These are phyloP conservation scores for Cadophora gregata DNA, from an alignment of 2,329 filamentous ascomycete species.

Conservation along the genomic window DNA sequence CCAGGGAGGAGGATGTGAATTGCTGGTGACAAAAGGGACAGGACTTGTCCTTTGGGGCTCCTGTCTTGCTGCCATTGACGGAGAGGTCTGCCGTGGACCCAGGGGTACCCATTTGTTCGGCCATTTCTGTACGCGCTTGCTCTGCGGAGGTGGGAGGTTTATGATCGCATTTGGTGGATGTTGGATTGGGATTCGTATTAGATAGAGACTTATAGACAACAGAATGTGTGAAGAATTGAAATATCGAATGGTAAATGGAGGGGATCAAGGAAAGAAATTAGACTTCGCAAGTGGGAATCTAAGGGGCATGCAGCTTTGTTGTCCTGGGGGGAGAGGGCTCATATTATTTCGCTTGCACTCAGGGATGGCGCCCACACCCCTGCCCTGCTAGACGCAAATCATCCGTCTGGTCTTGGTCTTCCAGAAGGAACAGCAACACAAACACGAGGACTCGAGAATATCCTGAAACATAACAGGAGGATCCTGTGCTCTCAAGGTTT, in stretches of 20 bases:
- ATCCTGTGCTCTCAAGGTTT: neutral
- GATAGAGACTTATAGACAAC: neutral
- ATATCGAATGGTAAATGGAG: constrained; percentile 17
- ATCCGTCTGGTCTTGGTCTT: constrained; percentile 15
- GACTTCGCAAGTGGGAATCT: constrained; percentile 20
- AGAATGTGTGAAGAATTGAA: neutral
- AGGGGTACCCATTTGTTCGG: constrained; percentile 45
- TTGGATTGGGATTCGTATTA: neutral
- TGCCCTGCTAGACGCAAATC: constrained; percentile 32
- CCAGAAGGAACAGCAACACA: constrained; percentile 2
- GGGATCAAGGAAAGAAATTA: constrained; percentile 15
- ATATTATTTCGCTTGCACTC: constrained; percentile 28
- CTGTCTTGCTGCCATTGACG: constrained; percentile 40
- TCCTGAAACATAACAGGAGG: neutral
- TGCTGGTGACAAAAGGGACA: constrained; percentile 88
- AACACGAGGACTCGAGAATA: neutral
- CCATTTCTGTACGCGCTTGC: constrained; percentile 37
- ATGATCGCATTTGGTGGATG: constrained; percentile 38
- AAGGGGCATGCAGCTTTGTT: constrained; percentile 35
- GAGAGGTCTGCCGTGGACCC: constrained; percentile 44
- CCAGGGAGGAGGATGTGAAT: constrained; percentile 93
- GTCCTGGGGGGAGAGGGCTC: constrained; percentile 10
- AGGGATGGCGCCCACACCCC: constrained; percentile 26
- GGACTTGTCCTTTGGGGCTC: constrained; percentile 74
- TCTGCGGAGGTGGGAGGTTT: constrained; percentile 19